These are phyloP conservation scores for Agastache rugosa DNA, from an alignment of 257 asterid species.

Conservation along the genomic window DNA sequence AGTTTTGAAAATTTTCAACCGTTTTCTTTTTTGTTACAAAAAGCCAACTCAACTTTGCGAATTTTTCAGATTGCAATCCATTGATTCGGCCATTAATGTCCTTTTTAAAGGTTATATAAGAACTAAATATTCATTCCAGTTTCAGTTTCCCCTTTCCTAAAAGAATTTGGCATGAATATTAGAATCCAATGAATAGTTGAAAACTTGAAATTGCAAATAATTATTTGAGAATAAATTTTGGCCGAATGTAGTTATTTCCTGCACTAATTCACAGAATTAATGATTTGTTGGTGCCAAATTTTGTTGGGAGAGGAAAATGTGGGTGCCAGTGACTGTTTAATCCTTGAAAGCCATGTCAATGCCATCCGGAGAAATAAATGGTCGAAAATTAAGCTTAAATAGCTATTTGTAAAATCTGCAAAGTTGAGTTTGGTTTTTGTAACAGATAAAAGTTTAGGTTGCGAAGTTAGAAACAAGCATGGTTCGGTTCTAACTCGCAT, in stretches of 20 bases:
- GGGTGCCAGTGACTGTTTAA: not conserved
- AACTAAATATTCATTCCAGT: not conserved
- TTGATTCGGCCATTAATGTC: not conserved
- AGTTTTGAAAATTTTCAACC: not conserved
- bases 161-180: not conserved
- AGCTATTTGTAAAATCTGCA: not conserved
- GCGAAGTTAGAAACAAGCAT: too few species aligned
- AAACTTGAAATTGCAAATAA: not conserved
- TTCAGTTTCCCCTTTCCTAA: not conserved
- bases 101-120: not conserved
- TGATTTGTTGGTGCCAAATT: not conserved
- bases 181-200: not conserved
- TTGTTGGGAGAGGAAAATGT: not conserved
- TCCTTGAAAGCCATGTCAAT: not conserved
- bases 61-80: not conserved
- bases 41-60: not conserved
- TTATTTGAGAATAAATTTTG: not conserved
- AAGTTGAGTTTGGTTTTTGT: not conserved
- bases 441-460: not conserved
- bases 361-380: not conserved
- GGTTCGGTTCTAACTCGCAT: too few species aligned
- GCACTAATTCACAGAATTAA: slow-evolving; percentile 8
- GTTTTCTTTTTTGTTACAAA: not conserved
- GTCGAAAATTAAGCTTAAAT: not conserved
- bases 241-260: not conserved